These are phyloP conservation scores for Saururus chinensis DNA, from an alignment of 164 flowering plant species.

Conservation along the genomic window DNA sequence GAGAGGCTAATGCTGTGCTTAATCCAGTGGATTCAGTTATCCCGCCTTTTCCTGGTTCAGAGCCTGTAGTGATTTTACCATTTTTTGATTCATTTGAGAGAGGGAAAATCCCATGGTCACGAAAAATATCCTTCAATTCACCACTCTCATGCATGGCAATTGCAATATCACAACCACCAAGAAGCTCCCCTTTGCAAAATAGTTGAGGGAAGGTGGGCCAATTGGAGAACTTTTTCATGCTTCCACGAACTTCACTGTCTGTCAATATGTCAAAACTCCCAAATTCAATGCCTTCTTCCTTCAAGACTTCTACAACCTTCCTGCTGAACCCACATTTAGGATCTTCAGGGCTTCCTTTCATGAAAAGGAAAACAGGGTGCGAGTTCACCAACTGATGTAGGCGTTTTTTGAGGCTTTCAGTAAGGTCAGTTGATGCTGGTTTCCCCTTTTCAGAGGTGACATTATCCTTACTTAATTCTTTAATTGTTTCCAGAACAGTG, in stretches of 20 bases:
- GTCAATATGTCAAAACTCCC: constrained; percentile 81
- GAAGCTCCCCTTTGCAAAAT: constrained; percentile 83
- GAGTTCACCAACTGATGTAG: constrained; percentile 56
- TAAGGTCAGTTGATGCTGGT: constrained; percentile 20
- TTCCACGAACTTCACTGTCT: constrained; percentile 80
- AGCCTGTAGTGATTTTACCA: background rate
- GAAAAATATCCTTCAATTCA: constrained; percentile 62
- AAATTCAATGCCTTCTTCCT: constrained; percentile 61
- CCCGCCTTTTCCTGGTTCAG: constrained; percentile 31
- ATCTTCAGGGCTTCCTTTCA: constrained; percentile 85
- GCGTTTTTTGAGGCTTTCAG: constrained; percentile 30
- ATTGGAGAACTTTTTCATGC: constrained; percentile 71
- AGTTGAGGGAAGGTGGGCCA: constrained; percentile 98
- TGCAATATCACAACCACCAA: constrained; percentile 85
- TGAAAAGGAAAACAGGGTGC: constrained; percentile 73
- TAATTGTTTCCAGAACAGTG: too few species aligned
- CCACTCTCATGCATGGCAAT: constrained; percentile 90
- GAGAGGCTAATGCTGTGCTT: constrained; percentile 35
- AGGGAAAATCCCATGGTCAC: constrained; percentile 46
- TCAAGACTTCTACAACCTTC: constrained; percentile 72
- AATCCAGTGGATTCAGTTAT: constrained; percentile 50
- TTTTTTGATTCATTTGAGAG: constrained; percentile 14
- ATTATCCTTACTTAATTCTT: constrained; percentile 45
- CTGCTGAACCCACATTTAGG: constrained; percentile 90
- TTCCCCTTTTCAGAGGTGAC: constrained; percentile 23